Evolutionary conservation across 208 protist species (phyloP).

Genomic region (Porcisia hertigi): DNA sequence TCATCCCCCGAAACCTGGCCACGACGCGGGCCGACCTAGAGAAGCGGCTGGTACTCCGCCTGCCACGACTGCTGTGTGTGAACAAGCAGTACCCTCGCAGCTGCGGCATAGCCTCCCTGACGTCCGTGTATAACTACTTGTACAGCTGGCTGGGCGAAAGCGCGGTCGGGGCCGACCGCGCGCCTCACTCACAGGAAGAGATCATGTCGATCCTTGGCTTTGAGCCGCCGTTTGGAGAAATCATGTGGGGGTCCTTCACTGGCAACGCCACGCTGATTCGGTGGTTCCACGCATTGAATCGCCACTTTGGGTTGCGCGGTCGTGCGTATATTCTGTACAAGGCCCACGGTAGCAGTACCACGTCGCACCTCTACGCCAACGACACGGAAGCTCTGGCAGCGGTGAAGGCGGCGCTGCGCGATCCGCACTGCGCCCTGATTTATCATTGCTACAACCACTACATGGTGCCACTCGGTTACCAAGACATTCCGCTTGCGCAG

Average conservation of each 20-base stretch:
- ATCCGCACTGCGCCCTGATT: slow-evolving; percentile 82
- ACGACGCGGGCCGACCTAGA: slow-evolving; percentile 72
- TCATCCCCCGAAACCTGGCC: slow-evolving; percentile 69
- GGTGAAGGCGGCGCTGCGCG: slow-evolving; percentile 70
- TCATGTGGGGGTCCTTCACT: slow-evolving; percentile 90
- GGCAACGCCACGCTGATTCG: slow-evolving; percentile 90
- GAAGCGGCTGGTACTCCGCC: slow-evolving; percentile 64
- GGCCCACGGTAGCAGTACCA: slow-evolving; percentile 63
- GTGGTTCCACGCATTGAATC: slow-evolving; percentile 92
- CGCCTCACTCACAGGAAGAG: slow-evolving; percentile 87
- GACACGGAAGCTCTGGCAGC: slow-evolving; percentile 47
- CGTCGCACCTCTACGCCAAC: slow-evolving; percentile 62
- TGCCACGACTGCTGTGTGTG: slow-evolving; percentile 74
- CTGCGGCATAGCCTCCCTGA: slow-evolving; percentile 88
- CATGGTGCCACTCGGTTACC: slow-evolving; percentile 91
- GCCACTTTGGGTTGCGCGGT: slow-evolving; percentile 61
- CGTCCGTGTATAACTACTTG: slow-evolving; percentile 92
- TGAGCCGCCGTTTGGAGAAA: slow-evolving; percentile 86
- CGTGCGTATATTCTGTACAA: slow-evolving; percentile 87
- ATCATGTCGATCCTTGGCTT: slow-evolving; percentile 90
- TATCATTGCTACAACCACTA: slow-evolving; percentile 96
- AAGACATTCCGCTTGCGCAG: slow-evolving; percentile 80
- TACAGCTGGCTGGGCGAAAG: slow-evolving; percentile 84
- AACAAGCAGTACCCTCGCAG: slow-evolving; percentile 91
- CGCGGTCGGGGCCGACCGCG: slow-evolving; percentile 28